Conservation (phyloP, 2,329 filamentous ascomycete species). For the Fusarium pseudograminearum region DNA sequence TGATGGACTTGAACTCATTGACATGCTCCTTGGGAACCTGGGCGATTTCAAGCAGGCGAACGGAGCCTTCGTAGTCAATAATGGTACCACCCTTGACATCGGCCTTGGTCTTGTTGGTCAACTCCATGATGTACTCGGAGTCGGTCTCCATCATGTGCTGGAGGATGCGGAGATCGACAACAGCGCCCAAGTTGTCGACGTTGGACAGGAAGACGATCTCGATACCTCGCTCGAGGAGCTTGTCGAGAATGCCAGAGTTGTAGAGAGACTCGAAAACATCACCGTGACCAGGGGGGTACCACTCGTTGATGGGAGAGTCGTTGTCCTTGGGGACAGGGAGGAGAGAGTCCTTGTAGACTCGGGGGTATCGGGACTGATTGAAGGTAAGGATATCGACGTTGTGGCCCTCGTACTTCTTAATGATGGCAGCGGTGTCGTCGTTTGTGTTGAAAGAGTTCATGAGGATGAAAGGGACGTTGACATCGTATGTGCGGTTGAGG, state of each 20-base stretch:
- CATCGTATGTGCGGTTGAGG: slow-evolving; percentile 96
- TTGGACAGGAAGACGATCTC: slow-evolving; percentile 99
- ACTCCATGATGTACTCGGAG: slow-evolving; percentile 99
- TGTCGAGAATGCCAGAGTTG: slow-evolving; percentile 98
- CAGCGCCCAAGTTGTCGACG: slow-evolving; percentile 97
- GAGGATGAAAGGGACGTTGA: slow-evolving; percentile 97
- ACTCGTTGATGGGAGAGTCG: slow-evolving; percentile 90
- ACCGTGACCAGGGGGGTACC: slow-evolving; percentile 99
- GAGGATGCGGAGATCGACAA: slow-evolving; percentile 96
- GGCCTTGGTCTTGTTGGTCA: slow-evolving; percentile 99
- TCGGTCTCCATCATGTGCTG: slow-evolving; percentile 99
- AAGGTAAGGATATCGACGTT: slow-evolving; percentile 99
- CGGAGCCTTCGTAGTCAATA: slow-evolving; percentile 98
- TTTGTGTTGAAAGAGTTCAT: slow-evolving; percentile 99
- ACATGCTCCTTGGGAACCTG: slow-evolving; percentile 99
- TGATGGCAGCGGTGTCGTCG: slow-evolving; percentile 96
- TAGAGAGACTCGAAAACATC: slow-evolving; percentile 99
- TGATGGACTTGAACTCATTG: slow-evolving; percentile 99
- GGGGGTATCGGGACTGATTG: slow-evolving; percentile 99
- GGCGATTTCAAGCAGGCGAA: slow-evolving; percentile 96
- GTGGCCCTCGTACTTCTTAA: slow-evolving; percentile 99
- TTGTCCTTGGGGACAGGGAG: slow-evolving; percentile 93
- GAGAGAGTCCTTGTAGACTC: slow-evolving; percentile 97
- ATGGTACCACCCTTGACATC: slow-evolving; percentile 99
- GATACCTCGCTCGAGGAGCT: slow-evolving; percentile 93